Evolutionary conservation across 108 stramenopile species (phyloP).

Genomic region (Aurantiochytrium sp.): DNA sequence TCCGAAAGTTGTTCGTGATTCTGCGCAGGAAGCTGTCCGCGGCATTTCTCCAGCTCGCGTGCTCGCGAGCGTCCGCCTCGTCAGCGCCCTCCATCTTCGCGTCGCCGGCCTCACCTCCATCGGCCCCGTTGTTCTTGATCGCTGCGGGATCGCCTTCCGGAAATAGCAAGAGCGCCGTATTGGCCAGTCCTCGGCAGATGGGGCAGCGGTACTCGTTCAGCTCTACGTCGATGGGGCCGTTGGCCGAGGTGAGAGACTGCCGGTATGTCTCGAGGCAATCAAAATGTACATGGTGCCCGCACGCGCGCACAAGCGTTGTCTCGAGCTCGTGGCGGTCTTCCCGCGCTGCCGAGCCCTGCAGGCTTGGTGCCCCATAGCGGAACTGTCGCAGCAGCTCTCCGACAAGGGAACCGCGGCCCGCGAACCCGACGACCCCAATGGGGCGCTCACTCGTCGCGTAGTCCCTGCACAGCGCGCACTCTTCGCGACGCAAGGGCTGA

Average conservation of each 20-base stretch:
- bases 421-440: neutral
- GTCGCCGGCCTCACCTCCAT: neutral
- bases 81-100: no score
- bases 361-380: neutral
- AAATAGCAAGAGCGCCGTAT: neutral
- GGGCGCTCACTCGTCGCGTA: neutral
- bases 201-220: neutral
- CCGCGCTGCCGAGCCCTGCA: neutral
- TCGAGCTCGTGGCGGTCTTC: neutral
- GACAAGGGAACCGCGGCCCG: neutral
- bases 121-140: no score
- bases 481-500: no score
- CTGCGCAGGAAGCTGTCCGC: no score
- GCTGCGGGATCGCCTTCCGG: neutral
- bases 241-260: neutral
- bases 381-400: neutral
- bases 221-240: neutral
- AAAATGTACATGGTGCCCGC: neutral
- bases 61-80: no score
- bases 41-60: no score
- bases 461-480: neutral
- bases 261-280: neutral
- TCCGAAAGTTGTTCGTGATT: no score
- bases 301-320: neutral
- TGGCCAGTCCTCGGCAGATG: slow-evolving; percentile 6